Evolutionary conservation across 2,329 filamentous ascomycete genomes (phyloP), one percentile per base, ranked within the genome.

Genomic region (Phaeomoniella chlamydospora): DNA sequence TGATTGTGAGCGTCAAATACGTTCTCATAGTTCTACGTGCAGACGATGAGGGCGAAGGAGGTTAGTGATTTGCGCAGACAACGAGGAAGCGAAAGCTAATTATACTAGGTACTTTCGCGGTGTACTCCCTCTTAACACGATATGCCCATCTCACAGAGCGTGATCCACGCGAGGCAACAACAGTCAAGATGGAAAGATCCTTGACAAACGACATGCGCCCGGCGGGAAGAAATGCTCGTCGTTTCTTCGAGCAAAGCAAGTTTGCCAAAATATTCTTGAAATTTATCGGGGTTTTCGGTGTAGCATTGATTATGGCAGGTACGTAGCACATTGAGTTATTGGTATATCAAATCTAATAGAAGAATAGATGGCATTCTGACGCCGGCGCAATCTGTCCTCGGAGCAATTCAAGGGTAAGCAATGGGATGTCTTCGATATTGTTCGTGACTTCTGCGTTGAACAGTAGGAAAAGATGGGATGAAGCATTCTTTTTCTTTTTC

Each of bases 1-100:
- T 70, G 40, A 70, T 71, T 57, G 68, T 70, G 6, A 71, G 65
- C 1, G 41, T 70, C 39, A 72, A 72, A 48, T 72, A 72, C 44
- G 54, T 69, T 11, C 43, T 67, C 32, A 59, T 71, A 36, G 62
- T 71, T 15, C 50, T 72, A 4, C 48, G 52, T 33, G 68, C 68
- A 15, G 65, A 72, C 46, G 64, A 72, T 38, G 65, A 71, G 44
- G 68, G 68, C 18, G 67, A 72, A 43, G 68, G 68, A 9, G 68
- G 68, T 2, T n/a, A n/a, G n/a, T n/a, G n/a, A n/a, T n/a, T n/a
- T n/a, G n/a, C n/a, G n/a, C n/a, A n/a, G n/a, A n/a, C n/a, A n/a
- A n/a, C n/a, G n/a, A n/a, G n/a, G n/a, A n/a, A n/a, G n/a, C n/a
- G n/a, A n/a, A n/a, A n/a, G n/a, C 77, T 77, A 18, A n/a, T n/a